These are phyloP conservation scores for Fusarium sp. DNA, from an alignment of 2,329 filamentous ascomycete species.

Conservation along the genomic window DNA sequence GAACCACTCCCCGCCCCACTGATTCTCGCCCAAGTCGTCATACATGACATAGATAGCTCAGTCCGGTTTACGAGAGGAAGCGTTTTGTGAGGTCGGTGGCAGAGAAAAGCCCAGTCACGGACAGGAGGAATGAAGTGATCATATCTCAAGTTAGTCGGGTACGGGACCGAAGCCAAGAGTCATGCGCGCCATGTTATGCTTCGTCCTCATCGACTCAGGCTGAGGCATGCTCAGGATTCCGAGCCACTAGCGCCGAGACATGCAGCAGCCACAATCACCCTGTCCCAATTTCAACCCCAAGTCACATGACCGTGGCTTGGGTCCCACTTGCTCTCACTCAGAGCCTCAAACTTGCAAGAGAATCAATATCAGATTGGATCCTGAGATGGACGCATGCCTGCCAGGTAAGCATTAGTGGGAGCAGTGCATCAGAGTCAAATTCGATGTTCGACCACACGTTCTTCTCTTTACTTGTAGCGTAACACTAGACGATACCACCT, in stretches of 20 bases:
- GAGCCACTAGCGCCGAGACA: slow-evolving; percentile 17
- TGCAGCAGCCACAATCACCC: slow-evolving; percentile 19
- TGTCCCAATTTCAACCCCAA: slow-evolving; percentile 9
- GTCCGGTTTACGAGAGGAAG: neutral
- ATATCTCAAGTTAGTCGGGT: neutral
- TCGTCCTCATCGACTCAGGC: neutral
- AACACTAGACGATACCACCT: neutral
- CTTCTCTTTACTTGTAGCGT: neutral
- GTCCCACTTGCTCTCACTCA: slow-evolving; percentile 22
- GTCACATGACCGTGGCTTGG: slow-evolving; percentile 9
- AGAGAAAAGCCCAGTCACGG: neutral
- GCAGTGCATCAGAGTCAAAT: neutral
- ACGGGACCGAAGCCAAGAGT: neutral
- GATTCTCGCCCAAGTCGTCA: slow-evolving; percentile 30
- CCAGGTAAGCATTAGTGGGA: neutral
- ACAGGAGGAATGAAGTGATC: neutral
- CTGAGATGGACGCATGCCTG: neutral
- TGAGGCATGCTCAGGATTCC: slow-evolving; percentile 19
- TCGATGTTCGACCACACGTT: neutral
- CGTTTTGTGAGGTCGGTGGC: neutral
- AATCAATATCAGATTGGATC: neutral
- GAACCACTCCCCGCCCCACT: slow-evolving; percentile 36
- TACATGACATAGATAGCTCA: slow-evolving; percentile 30
- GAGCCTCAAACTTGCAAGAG: neutral
- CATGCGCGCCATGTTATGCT: neutral